Percentiles rank a stretch among this genome's conserved stretches.
These are phyloP conservation scores for Colletotrichum plurivorum DNA, from an alignment of 2,329 filamentous ascomycete genomes.

Conservation along the genomic window DNA sequence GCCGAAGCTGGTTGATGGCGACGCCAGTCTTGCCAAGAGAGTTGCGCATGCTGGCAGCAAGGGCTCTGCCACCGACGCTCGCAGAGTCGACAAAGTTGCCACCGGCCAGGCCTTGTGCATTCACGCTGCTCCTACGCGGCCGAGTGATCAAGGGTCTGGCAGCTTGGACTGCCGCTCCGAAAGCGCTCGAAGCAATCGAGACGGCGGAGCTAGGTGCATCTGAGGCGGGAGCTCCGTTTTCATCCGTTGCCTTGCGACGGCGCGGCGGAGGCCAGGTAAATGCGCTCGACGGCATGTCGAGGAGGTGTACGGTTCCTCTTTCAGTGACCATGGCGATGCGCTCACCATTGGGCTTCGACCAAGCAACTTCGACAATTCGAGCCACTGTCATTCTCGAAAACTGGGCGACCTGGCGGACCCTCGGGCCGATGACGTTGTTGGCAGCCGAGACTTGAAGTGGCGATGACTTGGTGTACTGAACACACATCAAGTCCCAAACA, in stretches of 20 bases:
- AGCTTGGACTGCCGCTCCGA: conserved; percentile 79
- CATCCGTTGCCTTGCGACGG: conserved; percentile 60
- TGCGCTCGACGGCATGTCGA: conserved; percentile 86
- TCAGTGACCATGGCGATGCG: conserved; percentile 91
- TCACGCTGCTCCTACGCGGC: conserved; percentile 66
- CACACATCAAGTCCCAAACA: conserved; percentile 83
- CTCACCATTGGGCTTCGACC: conserved; percentile 86
- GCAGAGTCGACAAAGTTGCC: conserved; percentile 70
- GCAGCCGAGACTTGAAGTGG: conserved; percentile 66
- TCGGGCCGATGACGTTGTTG: conserved; percentile 63
- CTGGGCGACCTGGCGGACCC: conserved; percentile 87
- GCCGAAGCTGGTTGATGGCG: conserved; percentile 78
- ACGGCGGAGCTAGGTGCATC: conserved; percentile 70
- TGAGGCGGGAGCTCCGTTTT: conserved; percentile 61
- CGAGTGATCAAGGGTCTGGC: conserved; percentile 72
- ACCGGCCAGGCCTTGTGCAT: conserved; percentile 53
- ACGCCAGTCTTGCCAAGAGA: conserved; percentile 82
- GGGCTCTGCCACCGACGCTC: conserved; percentile 78
- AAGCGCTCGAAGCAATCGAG: conserved; percentile 78
- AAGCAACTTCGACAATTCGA: conserved; percentile 89
- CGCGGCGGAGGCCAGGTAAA: conserved; percentile 89
- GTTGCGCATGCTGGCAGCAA: conserved; percentile 81
- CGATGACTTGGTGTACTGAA: conserved; percentile 74
- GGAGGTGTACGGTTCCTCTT: conserved; percentile 93
- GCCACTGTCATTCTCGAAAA: conserved; percentile 94